Base-by-base conservation (phyloP, 2,329 filamentous ascomycete species). In the Ilyonectria sp. region DNA sequence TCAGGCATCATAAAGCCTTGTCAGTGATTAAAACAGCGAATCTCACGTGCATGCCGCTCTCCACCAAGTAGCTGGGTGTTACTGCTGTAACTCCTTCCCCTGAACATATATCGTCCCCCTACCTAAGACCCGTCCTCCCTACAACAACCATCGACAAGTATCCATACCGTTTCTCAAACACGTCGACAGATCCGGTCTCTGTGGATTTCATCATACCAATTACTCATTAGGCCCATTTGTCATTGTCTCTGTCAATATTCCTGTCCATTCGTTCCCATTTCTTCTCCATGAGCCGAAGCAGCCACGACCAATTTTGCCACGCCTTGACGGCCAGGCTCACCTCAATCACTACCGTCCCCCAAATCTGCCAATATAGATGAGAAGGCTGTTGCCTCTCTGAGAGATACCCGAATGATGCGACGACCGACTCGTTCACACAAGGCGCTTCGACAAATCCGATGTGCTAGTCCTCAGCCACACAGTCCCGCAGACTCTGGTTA, bases 401-500 rank as follows among this genome's bases (percentile, higher is more conserved):
- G 6, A 10, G 0, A 17, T 4, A 11, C 13, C 29, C 33, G 9
- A 10, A 54, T 13, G 37, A 60, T 76, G 60, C 50, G 47, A 46
- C 43, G 63, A 11, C 61, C 67, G 33, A 52, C 63, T 67, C 71
- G 67, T 26, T 53, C 47, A 17, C 54, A 63, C 40, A 56, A 54
- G 43, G 57, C 46, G 35, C 33, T 49, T 60, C 69, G 56, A 61
- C 63, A 35, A 59, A 60, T 40, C 17, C 53, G 40, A 7, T 55
- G 62, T 21, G 37, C 35, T 44, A 62, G 60, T 19, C 53, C 49
- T 23, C 53, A 65, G 15, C 40, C 58, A 11, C 15, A 57, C 29
- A 78, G 72, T 52, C 73, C 74, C 4, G 56, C 67, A 17, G 79
- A 79, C 44, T 79, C 79, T 19, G 77, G 75, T 17, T 80, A 80